A percentile compares a stretch with the other conserved stretches of the same genome.
These are phyloP conservation scores for Gymnopilus junonius DNA, from an alignment of 768 basidiomycete genomes.

Conservation along the genomic window DNA sequence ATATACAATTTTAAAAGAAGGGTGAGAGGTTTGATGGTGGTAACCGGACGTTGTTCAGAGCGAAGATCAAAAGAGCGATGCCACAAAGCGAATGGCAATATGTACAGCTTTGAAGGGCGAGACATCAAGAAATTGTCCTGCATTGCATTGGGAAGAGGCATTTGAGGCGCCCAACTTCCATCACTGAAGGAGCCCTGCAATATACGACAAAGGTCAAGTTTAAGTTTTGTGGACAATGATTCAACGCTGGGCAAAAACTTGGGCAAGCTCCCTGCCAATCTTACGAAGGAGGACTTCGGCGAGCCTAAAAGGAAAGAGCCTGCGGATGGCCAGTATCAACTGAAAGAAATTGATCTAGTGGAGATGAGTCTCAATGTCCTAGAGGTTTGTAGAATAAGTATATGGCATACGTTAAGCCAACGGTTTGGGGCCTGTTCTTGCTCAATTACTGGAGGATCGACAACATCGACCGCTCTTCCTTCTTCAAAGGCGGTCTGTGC, in stretches of 20 bases:
- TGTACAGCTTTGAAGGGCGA: background rate
- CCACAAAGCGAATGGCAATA: background rate
- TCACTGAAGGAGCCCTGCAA: background rate
- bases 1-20: background rate
- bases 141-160: background rate
- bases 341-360: background rate
- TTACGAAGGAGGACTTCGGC: background rate
- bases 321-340: background rate
- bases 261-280: background rate
- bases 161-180: background rate
- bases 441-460: background rate
- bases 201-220: too few relatives aligned
- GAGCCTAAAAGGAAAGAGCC: background rate
- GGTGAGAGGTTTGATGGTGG: background rate
- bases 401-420: background rate
- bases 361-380: background rate
- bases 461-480: background rate
- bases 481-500: background rate
- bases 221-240: too few relatives aligned
- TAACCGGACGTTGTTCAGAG: background rate
- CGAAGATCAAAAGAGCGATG: background rate
- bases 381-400: background rate
- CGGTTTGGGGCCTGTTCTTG: background rate
- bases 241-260: background rate
- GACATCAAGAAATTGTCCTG: background rate